Base-by-base conservation (phyloP, 2,329 filamentous ascomycete species). In the Cladosporium sp. region DNA sequence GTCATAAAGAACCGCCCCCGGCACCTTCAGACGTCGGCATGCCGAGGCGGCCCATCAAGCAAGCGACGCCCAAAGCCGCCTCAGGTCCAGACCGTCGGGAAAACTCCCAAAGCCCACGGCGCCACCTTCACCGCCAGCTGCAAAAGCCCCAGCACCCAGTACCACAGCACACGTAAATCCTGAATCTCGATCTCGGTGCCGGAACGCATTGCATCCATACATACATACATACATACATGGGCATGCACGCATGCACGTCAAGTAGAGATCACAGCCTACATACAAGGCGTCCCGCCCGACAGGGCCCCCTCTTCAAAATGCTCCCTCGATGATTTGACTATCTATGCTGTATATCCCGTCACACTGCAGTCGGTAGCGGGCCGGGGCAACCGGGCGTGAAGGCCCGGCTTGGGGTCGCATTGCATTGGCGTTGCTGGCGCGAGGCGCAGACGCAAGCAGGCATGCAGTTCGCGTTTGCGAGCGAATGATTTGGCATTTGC, bases 81-180 rank as follows among this genome's bases (percentile, higher is more conserved):
- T 57, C 53, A 14, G 21, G 53, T 57, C 55, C 55, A 57, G 55
- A 57, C 55, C 55, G 33, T 40, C 55, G 55, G 52, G 52, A 31
- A 55, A 31, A 29, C 26, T 55, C 8, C 28, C 28, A 29, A 33
- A 33, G 55, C 11, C 55, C 16, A 37, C 33, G 14, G 21, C 55
- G 55, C 55, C 55, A 57, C 55, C 29, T 31, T 46, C 40, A 46
- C 40, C 40, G 40, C 40, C 40, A 46, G n/a, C 40, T 46, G 40
- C 40, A 16, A 46, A 40, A 21, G 40, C 40, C 23, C 40, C 40
- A 46, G n/a, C n/a, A 46, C 40, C 53, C 33, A 57, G 55, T 57
- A 37, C 55, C 55, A 57, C 33, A 35, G 55, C 55, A 37, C 52
- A 52, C 28, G 49, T 35, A 35, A 31, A 35, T 35, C 33, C 33